These are phyloP conservation scores for Hemisphaericaspora xylanilytica DNA, from an alignment of 1,139 yeast species.

Conservation along the genomic window DNA sequence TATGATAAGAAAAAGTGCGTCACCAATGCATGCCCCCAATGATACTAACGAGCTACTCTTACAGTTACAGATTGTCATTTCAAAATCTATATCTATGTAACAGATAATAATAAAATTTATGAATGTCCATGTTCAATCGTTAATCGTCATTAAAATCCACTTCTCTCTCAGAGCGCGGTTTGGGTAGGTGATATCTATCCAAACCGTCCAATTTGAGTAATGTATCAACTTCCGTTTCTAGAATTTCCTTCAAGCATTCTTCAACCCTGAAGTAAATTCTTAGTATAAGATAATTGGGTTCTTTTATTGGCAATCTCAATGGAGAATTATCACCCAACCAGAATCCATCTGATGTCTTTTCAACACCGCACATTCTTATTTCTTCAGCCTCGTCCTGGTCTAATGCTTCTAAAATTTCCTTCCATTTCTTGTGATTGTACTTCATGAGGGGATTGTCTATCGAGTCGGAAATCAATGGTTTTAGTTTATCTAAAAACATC, in stretches of 20 bases:
- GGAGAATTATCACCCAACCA: slow-evolving; percentile 70
- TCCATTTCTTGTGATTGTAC: slow-evolving; percentile 35
- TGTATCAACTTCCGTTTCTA: slow-evolving; percentile 15
- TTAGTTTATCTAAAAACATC: slow-evolving; percentile 20
- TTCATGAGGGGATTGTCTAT: slow-evolving; percentile 31
- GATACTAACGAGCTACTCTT: no score
- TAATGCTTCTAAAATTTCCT: slow-evolving; percentile 21
- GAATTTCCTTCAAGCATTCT: slow-evolving; percentile 18
- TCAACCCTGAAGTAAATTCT: slow-evolving; percentile 35
- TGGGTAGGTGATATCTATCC: no score
- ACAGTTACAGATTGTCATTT: no score
- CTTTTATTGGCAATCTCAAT: slow-evolving; percentile 60
- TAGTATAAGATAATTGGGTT: slow-evolving; percentile 60
- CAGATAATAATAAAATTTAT: no score
- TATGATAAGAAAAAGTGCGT: no score
- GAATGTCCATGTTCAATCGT: no score
- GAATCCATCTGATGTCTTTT: slow-evolving; percentile 8
- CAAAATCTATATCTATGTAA: no score
- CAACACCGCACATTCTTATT: not conserved
- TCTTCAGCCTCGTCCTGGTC: slow-evolving; percentile 7
- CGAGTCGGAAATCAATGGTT: slow-evolving; percentile 31
- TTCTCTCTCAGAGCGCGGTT: not conserved
- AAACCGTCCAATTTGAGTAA: not conserved
- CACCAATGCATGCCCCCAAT: no score
- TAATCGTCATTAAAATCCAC: not conserved